A percentile compares a stretch with the other conserved stretches of the same genome.
Conservation (phyloP, 75 land plant species). For the Cryptomeria japonica region DNA sequence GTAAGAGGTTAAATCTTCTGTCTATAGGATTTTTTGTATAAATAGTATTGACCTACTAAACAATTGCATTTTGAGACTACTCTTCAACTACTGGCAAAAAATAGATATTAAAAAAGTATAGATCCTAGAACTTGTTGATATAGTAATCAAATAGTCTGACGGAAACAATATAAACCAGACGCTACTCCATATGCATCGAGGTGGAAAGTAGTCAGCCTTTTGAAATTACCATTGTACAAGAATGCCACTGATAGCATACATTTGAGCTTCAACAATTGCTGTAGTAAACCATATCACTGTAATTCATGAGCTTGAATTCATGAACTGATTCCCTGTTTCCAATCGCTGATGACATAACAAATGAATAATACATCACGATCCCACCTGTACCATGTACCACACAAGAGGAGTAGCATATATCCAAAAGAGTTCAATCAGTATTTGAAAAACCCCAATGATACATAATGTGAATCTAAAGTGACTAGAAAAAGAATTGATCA, state of each 20-base stretch:
- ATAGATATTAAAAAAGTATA: too few relatives aligned
- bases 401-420: background rate
- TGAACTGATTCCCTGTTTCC: background rate
- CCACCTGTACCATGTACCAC: background rate
- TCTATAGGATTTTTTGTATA: background rate
- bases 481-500: background rate
- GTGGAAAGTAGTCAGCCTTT: constrained; percentile 39
- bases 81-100: background rate
- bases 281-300: constrained; percentile 74
- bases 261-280: constrained; percentile 68
- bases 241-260: constrained; percentile 83
- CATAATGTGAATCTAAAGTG: background rate
- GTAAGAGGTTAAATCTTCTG: background rate
- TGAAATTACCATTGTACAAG: constrained; percentile 94
- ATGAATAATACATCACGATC: background rate
- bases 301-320: constrained; percentile 9
- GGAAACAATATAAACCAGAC: constrained; percentile 53
- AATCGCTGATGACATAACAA: background rate
- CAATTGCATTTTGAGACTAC: background rate
- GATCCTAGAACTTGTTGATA: background rate
- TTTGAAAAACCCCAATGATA: background rate
- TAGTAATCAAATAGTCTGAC: background rate
- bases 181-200: constrained; percentile 55
- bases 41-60: background rate
- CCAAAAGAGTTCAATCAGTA: background rate